Evolutionary conservation across 495 filamentous ascomycete genomes (phyloP), one percentile per base, ranked within the genome.

Genomic region (Xeromyces bisporus): DNA sequence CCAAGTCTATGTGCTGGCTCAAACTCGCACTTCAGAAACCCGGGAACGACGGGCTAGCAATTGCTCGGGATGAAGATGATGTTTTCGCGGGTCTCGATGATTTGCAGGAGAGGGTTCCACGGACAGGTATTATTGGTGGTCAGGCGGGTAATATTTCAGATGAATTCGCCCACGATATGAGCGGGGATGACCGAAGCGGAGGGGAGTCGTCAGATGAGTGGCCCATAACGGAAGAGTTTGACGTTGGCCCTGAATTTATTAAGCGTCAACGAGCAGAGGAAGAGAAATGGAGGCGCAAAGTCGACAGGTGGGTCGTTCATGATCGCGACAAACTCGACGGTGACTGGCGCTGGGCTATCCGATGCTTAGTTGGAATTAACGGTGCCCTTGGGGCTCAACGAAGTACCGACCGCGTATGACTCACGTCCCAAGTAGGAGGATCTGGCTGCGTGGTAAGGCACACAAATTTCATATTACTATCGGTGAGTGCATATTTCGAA

Each of bases 171-270:
- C 35, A 40, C 31, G 38, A 41, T 24, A 43, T 44, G 15, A 49
- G 54, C 33, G 64, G 64, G 7, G 71, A 74, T 34, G 56, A 77
- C 34, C 66, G 70, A 32, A 62, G 60, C 38, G 51, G 46, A 25
- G 60, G 55, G 23, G 56, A 57, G 26, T 56, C 56, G 6, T 61
- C 58, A 3, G 77, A 85, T 36, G 77, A 85, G 43, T 81, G 77
- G 68, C 67, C 83, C 17, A 80, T 91, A 15, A 84, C 82, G 8
- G 89, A 97, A 52, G 89, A 96, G 50, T 97, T 96, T 47, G 89
- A 97, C 50, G 80, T 97, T 28, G 89, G 89, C 1, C 91, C 91
- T 3, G 81, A 85, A 53, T 97, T 94, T 47, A 76, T 96, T 29
- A 68, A 73, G 39, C 67, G 83, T 23, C 87, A 94, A 51, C 57